Evolutionary conservation across 148 eudicot species (phyloP), one percentile per base, ranked within the genome.

Genomic region (Diospyros kaki): DNA sequence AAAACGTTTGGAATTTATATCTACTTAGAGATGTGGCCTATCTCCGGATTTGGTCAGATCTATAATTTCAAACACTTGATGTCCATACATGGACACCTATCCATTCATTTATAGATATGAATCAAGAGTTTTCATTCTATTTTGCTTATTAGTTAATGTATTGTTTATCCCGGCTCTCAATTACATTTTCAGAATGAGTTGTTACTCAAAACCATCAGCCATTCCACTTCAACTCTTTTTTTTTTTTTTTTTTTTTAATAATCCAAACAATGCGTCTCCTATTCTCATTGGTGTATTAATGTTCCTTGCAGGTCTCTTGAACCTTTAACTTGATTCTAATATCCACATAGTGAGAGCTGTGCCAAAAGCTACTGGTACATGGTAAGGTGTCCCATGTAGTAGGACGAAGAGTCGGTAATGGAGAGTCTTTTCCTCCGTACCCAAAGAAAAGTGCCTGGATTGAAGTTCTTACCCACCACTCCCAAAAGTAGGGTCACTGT

Each of bases 271-370:
- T 4, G 6, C 13, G 18, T 3, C 61, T 61, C 53, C 80, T 73
- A 71, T 85, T 80, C 44, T 77, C 86, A 75, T 82, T 41, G 38
- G 77, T 14, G 14, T 28, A 40, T 89, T 89, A 61, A 89, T 81
- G 67, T 89, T 86, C 68, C 91, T 79, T 73, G 84, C 93, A 71
- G 93, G 93, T 7, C 93, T 90, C 73, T 82, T 89, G 60, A 89
- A 89, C 93, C 93, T 87, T 71, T 18, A 82, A 73, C 90, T 85
- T 50, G 93, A 90, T 82, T 87, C 91, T 3, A 89, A 65, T 75
- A 79, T 41, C 93, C 93, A 87, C 90, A 85, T 10, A 5, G 82
- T 75, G 78, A 89, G 76, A 73, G 71, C 86, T 7, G 81, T 9
- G 4, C 83, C 91, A 4, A 87, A 79, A 51, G 91, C 93, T 58